Conservation (phyloP, 1,139 yeast genomes). For the Meyerozyma athensensis region DNA sequence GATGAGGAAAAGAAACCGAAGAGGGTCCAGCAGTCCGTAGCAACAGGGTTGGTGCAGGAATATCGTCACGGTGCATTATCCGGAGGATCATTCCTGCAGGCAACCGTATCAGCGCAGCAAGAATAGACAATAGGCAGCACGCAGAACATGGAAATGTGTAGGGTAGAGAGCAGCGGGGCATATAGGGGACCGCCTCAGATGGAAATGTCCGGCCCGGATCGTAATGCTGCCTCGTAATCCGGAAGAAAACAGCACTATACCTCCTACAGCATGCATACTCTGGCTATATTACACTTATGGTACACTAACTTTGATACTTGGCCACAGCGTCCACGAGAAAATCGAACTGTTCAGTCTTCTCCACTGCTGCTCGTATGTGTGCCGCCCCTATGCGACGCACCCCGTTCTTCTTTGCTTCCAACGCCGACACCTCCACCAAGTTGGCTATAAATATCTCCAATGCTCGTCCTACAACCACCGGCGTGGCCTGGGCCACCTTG, state of each 20-base stretch:
- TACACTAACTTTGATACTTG: slow-evolving; percentile 42
- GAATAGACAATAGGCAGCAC: too few species aligned
- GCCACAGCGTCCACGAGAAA: slow-evolving; percentile 73
- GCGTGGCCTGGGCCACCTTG: slow-evolving; percentile 97
- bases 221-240: too few species aligned
- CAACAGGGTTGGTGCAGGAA: slow-evolving; percentile 1
- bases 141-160: too few species aligned
- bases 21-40: neutral
- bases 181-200: too few species aligned
- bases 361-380: slow-evolving; percentile 80
- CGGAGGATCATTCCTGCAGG: too few species aligned
- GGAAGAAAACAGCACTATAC: too few species aligned
- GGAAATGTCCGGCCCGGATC: too few species aligned
- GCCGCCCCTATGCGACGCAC: slow-evolving; percentile 80
- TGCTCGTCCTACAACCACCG: slow-evolving; percentile 93
- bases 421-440: slow-evolving; percentile 77
- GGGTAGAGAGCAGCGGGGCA: too few species aligned
- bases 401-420: slow-evolving; percentile 72
- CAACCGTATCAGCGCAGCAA: too few species aligned
- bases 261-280: too few species aligned
- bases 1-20: neutral
- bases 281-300: slow-evolving; percentile 1
- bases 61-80: slow-evolving; percentile 3
- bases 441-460: slow-evolving; percentile 88
- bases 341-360: slow-evolving; percentile 86